Evolutionary conservation across 2,329 filamentous ascomycete genomes (phyloP).

Genomic region (Tolypocladium pustulatum): DNA sequence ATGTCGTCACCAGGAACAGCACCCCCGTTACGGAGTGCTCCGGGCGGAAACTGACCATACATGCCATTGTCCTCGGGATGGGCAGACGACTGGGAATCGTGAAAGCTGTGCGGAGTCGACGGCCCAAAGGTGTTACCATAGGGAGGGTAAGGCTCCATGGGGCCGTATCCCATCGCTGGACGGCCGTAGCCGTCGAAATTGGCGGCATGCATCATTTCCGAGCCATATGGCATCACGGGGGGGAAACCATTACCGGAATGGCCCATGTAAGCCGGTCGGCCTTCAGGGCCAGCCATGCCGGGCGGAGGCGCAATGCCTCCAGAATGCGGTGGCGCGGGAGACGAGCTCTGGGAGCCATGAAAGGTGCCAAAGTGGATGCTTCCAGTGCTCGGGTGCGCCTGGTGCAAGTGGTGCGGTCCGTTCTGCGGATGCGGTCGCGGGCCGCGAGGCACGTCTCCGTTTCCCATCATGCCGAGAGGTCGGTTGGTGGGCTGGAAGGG

Average conservation of each 20-base stretch:
- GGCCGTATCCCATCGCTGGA: conserved; percentile 22
- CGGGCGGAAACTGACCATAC: conserved; percentile 27
- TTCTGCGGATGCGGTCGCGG: conserved; percentile 21
- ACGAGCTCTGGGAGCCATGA: conserved; percentile 45
- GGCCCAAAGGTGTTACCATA: conserved; percentile 35
- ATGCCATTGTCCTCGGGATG: conserved; percentile 34
- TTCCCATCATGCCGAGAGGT: conserved; percentile 16
- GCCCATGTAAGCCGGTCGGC: conserved; percentile 21
- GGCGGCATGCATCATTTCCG: conserved; percentile 22
- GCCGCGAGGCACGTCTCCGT: conserved; percentile 21
- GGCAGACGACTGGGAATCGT: conserved; percentile 48
- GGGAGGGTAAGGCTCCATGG: conserved; percentile 21
- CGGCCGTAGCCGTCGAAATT: conserved; percentile 27
- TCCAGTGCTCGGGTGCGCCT: conserved; percentile 42
- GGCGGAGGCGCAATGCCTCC: conserved; percentile 38
- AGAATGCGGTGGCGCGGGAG: conserved; percentile 41
- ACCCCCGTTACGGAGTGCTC: conserved; percentile 26
- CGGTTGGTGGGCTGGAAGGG: conserved; percentile 27
- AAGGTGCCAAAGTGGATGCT: conserved; percentile 47
- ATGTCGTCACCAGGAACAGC: conserved; percentile 18
- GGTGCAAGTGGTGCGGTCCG: conserved; percentile 30
- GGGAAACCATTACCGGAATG: conserved; percentile 24
- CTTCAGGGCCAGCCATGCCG: conserved; percentile 25
- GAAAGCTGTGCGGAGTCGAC: conserved; percentile 50
- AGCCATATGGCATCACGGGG: conserved; percentile 24